phyloP scores from a whole-genome alignment of 805 yeast species.

The Yamadazyma akitaensis region DNA sequence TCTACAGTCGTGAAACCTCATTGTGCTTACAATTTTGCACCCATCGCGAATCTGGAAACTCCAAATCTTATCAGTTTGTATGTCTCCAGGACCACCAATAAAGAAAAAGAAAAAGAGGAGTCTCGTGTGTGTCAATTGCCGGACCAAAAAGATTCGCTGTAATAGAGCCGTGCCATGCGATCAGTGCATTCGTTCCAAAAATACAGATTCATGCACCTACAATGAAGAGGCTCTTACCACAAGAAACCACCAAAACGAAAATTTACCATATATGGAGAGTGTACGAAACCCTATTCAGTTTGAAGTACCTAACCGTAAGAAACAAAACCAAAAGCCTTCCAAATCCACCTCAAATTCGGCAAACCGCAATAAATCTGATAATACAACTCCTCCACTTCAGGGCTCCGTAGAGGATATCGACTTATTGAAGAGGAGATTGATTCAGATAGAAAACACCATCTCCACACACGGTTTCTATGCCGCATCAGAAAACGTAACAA shows the following conservation, averaged over 20 bases:
- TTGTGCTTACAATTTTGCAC: too few species aligned
- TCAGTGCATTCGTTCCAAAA: conserved; percentile 26
- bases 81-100: not conserved
- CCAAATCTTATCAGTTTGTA: not conserved
- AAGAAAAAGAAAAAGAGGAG: conserved; percentile 33
- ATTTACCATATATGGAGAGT: conserved; percentile 11
- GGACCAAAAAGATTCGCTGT: conserved; percentile 32
- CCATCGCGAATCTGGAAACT: not conserved
- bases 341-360: not conserved
- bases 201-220: conserved; percentile 15
- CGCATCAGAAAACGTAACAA: not conserved
- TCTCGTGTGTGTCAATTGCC: conserved; percentile 36
- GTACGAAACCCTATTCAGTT: conserved; percentile 13
- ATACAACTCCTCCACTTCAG: not conserved
- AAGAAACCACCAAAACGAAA: not conserved
- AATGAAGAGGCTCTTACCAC: conserved; percentile 10
- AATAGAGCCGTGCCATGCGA: conserved; percentile 37
- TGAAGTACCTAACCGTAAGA: not conserved
- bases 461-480: not conserved
- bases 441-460: conserved; percentile 3
- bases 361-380: too few species aligned
- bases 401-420: conserved; percentile 1
- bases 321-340: not conserved
- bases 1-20: too few species aligned
- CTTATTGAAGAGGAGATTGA: conserved; percentile 4